Percentiles rank a stretch among this genome's conserved stretches.
Conservation (phyloP, 306 rosid species). For the Malus asiatica region DNA sequence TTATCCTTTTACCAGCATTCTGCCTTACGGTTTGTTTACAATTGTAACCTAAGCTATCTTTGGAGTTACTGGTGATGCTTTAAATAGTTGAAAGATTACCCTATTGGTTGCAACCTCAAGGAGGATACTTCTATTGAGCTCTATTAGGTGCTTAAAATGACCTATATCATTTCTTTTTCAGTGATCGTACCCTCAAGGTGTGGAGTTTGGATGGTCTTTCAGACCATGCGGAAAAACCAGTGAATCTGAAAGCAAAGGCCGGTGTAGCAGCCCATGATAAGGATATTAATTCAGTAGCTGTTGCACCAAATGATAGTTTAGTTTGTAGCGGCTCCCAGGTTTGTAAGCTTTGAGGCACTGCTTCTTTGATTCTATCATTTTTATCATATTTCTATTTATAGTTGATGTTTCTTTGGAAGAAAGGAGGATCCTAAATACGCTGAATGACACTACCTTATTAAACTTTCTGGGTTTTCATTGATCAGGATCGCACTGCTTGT, state of each 20-base stretch:
- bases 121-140: neutral
- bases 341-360: slow-evolving; percentile 18
- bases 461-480: neutral
- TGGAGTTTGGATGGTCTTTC: slow-evolving; percentile 72
- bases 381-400: neutral
- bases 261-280: slow-evolving; percentile 93
- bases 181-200: slow-evolving; percentile 88
- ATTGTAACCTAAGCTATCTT: neutral
- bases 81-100: neutral
- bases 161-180: slow-evolving; percentile 18
- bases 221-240: slow-evolving; percentile 33
- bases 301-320: slow-evolving; percentile 93
- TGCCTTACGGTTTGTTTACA: neutral
- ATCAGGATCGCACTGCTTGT: slow-evolving; percentile 91
- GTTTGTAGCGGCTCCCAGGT: slow-evolving; percentile 99
- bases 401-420: neutral
- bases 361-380: neutral
- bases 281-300: slow-evolving; percentile 89
- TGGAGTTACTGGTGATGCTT: neutral
- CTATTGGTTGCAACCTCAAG: neutral
- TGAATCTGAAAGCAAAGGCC: slow-evolving; percentile 77
- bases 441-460: slow-evolving; percentile 2
- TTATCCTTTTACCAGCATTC: neutral
- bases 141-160: slow-evolving; percentile 7
- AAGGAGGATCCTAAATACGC: neutral